Evolutionary conservation across 2,329 filamentous ascomycete species (phyloP), one percentile per base, ranked within the genome.

Genomic region (Aspergillus hiratsukae): DNA sequence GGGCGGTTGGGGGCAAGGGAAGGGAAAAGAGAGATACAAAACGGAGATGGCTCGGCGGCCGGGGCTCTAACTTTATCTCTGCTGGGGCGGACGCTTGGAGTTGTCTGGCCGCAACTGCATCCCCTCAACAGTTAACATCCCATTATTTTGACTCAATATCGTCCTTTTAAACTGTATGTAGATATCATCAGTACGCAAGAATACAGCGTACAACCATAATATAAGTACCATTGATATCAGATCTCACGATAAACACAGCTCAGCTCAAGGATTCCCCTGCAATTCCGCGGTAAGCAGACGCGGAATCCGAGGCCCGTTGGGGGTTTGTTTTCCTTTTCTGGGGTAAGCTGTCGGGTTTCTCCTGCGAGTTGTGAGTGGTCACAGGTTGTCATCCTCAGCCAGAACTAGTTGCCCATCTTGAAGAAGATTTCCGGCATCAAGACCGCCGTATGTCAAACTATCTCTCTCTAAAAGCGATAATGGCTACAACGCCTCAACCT

Each of bases 381-480:
- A 3, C 14, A 41, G 14, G n/a, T 41, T 14, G 10, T 14, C 4
- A 46, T 51, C 49, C 19, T 23, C 4, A 46, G 35, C 49, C 19
- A 45, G 27, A 27, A 40, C 23, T 52, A 31, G 27, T 53, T 57
- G 57, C 54, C 57, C 54, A 52, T 61, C 59, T 58, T 28, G 54
- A 57, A 48, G 28, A 61, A 58, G 40, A 57, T 56, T 61, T 55
- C 59, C 62, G 56, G 54, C 48, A 43, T 37, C 40, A 43, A 43
- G n/a, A 5, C 37, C 25, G 9, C 8, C 29, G 29, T 43, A 27
- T n/a, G n/a, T 46, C 11, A 54, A 11, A 48, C 49, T 9, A 19
- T 23, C 28, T 21, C 27, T 19, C 7, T 21, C 8, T n/a, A n/a
- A 43, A 43, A 43, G 3, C n/a, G 14, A 37, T 37, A 37, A 46